Conservation (phyloP, 2,329 filamentous ascomycete genomes). For the Cladosporium sp. region DNA sequence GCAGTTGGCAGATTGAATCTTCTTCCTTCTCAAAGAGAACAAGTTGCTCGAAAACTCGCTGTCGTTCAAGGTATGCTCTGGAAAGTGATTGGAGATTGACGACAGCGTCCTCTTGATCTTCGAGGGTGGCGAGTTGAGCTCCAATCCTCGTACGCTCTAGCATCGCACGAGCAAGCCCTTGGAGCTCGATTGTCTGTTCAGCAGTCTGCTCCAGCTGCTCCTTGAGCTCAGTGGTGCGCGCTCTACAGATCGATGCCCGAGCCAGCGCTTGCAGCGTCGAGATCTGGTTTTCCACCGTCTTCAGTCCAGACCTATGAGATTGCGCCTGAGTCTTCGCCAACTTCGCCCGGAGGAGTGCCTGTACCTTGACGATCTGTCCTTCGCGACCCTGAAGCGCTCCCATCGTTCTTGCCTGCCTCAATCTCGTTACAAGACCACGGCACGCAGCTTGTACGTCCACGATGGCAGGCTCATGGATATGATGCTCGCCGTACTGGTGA, state of each 20-base stretch:
- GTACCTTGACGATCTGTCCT: slow-evolving; percentile 49
- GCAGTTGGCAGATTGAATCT: slow-evolving; percentile 63
- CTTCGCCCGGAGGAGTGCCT: slow-evolving; percentile 63
- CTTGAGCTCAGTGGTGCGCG: slow-evolving; percentile 22
- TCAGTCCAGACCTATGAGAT: slow-evolving; percentile 12
- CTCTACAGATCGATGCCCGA: slow-evolving; percentile 28
- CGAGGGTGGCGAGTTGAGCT: slow-evolving; percentile 50
- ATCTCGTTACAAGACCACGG: slow-evolving; percentile 39
- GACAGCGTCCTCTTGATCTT: slow-evolving; percentile 54
- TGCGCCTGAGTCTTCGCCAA: slow-evolving; percentile 47
- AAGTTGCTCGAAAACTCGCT: slow-evolving; percentile 59
- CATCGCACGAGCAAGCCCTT: slow-evolving; percentile 50
- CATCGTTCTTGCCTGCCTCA: slow-evolving; percentile 26
- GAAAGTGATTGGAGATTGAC: slow-evolving; percentile 62
- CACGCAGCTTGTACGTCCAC: slow-evolving; percentile 38
- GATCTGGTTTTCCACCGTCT: slow-evolving; percentile 18
- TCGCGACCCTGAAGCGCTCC: slow-evolving; percentile 33
- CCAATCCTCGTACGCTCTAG: slow-evolving; percentile 41
- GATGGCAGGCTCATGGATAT: slow-evolving; percentile 25
- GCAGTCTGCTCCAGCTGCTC: slow-evolving; percentile 44
- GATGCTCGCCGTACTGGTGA: slow-evolving; percentile 25
- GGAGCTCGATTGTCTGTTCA: slow-evolving; percentile 43
- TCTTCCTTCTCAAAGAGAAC: slow-evolving; percentile 67
- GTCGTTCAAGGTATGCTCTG: slow-evolving; percentile 62
- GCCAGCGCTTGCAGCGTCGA: slow-evolving; percentile 37